Evolutionary conservation across 2,329 filamentous ascomycete genomes (phyloP), one percentile per base, ranked within the genome.

Genomic region (Sporothrix pseudoabietina): DNA sequence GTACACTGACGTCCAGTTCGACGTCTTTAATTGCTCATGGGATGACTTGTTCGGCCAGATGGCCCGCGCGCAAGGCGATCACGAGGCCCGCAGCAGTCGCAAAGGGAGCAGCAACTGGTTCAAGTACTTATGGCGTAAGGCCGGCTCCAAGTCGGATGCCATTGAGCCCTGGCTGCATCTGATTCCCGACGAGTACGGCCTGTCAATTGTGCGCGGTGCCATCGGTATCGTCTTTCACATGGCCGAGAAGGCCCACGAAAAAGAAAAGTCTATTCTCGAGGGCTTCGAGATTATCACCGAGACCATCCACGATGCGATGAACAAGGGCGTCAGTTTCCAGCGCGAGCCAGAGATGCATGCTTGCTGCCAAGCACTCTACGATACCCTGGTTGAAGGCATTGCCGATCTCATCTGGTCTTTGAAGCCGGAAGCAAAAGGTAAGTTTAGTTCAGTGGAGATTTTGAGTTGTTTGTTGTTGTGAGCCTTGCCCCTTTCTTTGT

Each of bases 281-380:
- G 73, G 70, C 16, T 74, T 74, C 10, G 73, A 72, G n/a, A 54
- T 26, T 19, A 72, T 74, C 57, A 72, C 73, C 14, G 71, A 72
- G 3, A 71, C 71, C 22, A 72, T 72, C 10, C 49, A 57, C 49
- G 71, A 66, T 16, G 71, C 73, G 35, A 74, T 72, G 71, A 66
- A 71, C 26, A 72, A 71, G 19, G 66, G 49, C 14, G 66, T 66
- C 44, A 54, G 57, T 32, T 72, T 66, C 57, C 59, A 57, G 4
- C n/a, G 49, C 3, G 57, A 72, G 47, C 71, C 71, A 3, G 73
- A 74, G 19, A 74, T 74, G 73, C 22, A 72, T 16, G 57, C 55
- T 4, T 59, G 66, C 14, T 71, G 70, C 49, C 73, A 72, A 9
- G 73, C 47, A 5, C 16, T 74, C 12, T 69, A 74, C 22, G 71